Evolutionary conservation across 78 protist species (phyloP), one percentile per base, ranked within the genome.

Genomic region (Cavenderia fasciculata): DNA sequence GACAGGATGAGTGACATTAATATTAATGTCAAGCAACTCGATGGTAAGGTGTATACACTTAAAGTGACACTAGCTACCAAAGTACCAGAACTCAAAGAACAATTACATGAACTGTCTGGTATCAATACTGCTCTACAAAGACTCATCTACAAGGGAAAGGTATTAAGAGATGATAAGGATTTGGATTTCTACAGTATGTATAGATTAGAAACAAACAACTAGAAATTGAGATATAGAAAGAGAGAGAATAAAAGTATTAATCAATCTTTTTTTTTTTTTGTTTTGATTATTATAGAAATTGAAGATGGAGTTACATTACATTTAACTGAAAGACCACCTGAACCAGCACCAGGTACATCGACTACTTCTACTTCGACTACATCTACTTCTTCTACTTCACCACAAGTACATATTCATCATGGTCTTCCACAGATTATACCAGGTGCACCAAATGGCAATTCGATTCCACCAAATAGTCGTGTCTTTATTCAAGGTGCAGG

Each of bases 301-400:
- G 90, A 68, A 40, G 90, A 82, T 52, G 90, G 90, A 25, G 52
- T 40, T 43, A 82, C 90, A 34, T 46, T 82, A 68, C 90, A 82
- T 68, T 68, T 82, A 56, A 78, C 66, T 38, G 90, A 82, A 56
- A 82, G 78, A 82, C 56, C 78, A 82, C 90, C 90, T 43, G 90
- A 82, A n/a, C 27, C 59, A 5, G 29, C 87, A 49, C 12, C 88
- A 79, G 27, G n/a, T 14, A 27, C 54, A 23, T 21, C 69, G 31
- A 38, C 57, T 59, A n/a, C n/a, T n/a, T n/a, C n/a, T n/a, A 4
- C 51, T n/a, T n/a, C n/a, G n/a, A n/a, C n/a, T n/a, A n/a, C n/a
- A n/a, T n/a, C n/a, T n/a, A n/a, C n/a, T n/a, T n/a, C n/a, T n/a
- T n/a, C n/a, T n/a, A n/a, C n/a, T 41, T n/a, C 5, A 41, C 27